Percentiles rank a stretch among this genome's conserved stretches.
Conservation (phyloP, 306 rosid species). For the Morella rubra region DNA sequence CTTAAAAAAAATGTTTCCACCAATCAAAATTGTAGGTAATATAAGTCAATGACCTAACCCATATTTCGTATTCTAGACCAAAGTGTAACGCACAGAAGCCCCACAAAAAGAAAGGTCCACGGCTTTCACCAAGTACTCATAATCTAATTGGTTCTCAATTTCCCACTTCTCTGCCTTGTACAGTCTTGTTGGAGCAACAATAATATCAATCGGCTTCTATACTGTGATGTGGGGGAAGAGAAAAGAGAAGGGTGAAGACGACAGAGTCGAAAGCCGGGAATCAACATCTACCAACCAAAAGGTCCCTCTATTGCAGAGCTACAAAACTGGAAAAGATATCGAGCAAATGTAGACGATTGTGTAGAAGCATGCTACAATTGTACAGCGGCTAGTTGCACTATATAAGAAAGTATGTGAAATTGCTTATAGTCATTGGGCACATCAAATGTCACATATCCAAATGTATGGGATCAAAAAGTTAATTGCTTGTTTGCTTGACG, state of each 20-base stretch:
- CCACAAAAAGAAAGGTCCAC: not conserved
- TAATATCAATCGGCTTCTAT: slow-evolving; percentile 77
- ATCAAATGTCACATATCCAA: not conserved
- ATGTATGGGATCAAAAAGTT: not conserved
- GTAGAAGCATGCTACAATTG: slow-evolving; percentile 6
- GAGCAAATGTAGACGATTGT: slow-evolving; percentile 19
- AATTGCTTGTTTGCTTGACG: not conserved
- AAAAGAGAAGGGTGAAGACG: slow-evolving; percentile 44
- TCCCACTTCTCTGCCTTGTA: slow-evolving; percentile 13
- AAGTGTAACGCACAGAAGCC: not conserved
- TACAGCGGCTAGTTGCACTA: not conserved
- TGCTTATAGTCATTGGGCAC: not conserved
- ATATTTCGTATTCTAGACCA: not conserved
- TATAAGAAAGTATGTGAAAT: not conserved
- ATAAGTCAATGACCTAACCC: not conserved
- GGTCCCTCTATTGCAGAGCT: slow-evolving; percentile 55
- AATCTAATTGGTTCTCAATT: not conserved
- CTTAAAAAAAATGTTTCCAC: not conserved
- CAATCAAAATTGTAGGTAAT: not conserved
- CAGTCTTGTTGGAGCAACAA: slow-evolving; percentile 77
- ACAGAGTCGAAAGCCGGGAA: slow-evolving; percentile 33
- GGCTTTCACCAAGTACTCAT: not conserved
- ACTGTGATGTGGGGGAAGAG: slow-evolving; percentile 92
- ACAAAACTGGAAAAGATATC: slow-evolving; percentile 24
- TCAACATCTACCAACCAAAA: slow-evolving; percentile 42